Evolutionary conservation across 768 basidiomycete species (phyloP).

Genomic region (Russula dissimulans): DNA sequence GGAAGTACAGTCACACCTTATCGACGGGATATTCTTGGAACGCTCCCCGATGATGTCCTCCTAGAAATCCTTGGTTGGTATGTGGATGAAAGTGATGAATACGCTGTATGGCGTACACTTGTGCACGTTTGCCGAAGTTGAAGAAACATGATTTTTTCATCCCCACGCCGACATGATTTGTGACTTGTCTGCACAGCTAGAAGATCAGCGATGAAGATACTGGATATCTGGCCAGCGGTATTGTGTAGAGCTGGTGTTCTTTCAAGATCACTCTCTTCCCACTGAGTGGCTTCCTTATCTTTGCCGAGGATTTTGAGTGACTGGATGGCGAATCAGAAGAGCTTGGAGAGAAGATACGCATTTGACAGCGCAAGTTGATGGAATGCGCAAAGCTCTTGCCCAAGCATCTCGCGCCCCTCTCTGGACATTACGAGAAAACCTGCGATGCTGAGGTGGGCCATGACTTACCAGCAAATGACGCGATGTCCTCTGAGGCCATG

Average conservation of each 20-base stretch:
- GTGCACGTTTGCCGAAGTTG: neutral
- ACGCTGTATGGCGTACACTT: neutral
- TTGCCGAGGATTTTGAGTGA: constrained; percentile 56
- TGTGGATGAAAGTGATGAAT: too few relatives aligned
- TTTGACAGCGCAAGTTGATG: constrained; percentile 27
- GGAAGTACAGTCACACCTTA: too few relatives aligned
- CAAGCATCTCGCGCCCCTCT: neutral
- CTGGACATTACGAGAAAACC: neutral
- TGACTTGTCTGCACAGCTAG: too few relatives aligned
- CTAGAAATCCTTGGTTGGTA: too few relatives aligned
- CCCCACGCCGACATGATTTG: too few relatives aligned
- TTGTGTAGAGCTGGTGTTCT: neutral
- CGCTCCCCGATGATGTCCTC: too few relatives aligned
- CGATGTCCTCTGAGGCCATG: neutral
- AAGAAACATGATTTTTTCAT: too few relatives aligned
- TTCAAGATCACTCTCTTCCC: constrained; percentile 56
- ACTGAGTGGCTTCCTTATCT: constrained; percentile 43
- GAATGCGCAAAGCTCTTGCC: neutral
- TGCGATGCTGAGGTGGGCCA: neutral
- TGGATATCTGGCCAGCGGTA: neutral
- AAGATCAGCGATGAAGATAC: neutral
- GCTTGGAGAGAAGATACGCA: constrained; percentile 37
- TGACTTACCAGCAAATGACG: neutral
- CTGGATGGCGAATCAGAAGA: constrained; percentile 53
- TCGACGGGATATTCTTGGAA: too few relatives aligned